Evolutionary conservation across 306 rosid species (phyloP).

Genomic region (Fragaria ananassa): DNA sequence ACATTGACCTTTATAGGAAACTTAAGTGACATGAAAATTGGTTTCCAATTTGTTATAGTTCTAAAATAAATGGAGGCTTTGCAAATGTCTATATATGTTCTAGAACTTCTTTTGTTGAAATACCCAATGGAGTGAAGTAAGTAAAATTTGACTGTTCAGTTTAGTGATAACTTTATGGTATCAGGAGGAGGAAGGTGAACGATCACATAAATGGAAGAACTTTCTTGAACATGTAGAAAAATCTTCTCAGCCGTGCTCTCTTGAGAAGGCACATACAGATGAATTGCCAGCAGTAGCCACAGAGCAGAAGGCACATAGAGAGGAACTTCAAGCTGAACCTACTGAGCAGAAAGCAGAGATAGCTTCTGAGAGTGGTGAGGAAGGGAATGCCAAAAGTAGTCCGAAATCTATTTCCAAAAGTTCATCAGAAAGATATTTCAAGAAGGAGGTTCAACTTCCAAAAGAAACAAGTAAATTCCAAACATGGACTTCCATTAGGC

Average conservation of each 20-base stretch:
- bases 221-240: constrained; percentile 56
- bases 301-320: constrained; percentile 37
- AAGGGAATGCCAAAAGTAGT: constrained; percentile 37
- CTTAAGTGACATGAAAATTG: constrained; percentile 2
- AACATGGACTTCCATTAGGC: constrained; percentile 61
- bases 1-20: background rate
- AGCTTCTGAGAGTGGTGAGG: constrained; percentile 30
- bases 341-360: constrained; percentile 38
- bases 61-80: background rate
- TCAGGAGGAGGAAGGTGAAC: constrained; percentile 91
- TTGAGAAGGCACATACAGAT: constrained; percentile 36
- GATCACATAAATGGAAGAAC: constrained; percentile 65
- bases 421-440: constrained; percentile 38
- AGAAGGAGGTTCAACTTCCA: constrained; percentile 38
- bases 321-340: constrained; percentile 37
- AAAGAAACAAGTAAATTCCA: constrained; percentile 49
- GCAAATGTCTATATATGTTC: background rate
- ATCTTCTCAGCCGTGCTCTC: constrained; percentile 36
- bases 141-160: constrained; percentile 1
- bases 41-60: background rate
- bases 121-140: background rate
- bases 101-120: background rate
- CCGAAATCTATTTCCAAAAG: constrained; percentile 32
- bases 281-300: constrained; percentile 35
- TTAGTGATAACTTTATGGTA: constrained; percentile 31